phyloP scores from a whole-genome alignment of 108 stramenopile genomes.

The Discostella pseudostelligera region DNA sequence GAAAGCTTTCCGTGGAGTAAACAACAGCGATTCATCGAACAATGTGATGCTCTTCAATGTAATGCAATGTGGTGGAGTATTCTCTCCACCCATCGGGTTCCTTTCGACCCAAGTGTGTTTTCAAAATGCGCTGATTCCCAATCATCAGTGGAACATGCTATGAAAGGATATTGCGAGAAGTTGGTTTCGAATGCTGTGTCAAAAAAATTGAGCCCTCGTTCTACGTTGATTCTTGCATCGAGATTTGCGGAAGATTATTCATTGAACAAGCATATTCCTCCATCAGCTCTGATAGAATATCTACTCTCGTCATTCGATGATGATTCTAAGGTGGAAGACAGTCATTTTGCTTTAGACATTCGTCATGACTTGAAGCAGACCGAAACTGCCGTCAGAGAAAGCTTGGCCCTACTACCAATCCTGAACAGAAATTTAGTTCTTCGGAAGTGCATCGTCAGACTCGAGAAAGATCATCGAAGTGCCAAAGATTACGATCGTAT shows the following conservation, averaged over 20 bases:
- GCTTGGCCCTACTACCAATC: constrained; percentile 39
- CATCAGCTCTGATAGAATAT: constrained; percentile 33
- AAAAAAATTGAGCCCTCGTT: constrained; percentile 10
- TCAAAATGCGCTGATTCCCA: constrained; percentile 41
- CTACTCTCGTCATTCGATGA: constrained; percentile 31
- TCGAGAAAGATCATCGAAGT: constrained; percentile 32
- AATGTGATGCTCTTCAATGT: constrained; percentile 58
- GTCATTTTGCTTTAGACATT: constrained; percentile 25
- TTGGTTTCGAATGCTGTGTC: constrained; percentile 35
- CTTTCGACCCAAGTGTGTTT: constrained; percentile 65
- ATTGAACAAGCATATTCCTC: constrained; percentile 30
- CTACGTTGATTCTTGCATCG: constrained; percentile 31
- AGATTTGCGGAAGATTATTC: constrained; percentile 28
- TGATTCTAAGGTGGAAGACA: neutral
- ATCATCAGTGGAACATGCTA: constrained; percentile 16
- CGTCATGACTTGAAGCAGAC: constrained; percentile 40
- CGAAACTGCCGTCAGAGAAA: constrained; percentile 31
- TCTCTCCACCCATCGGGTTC: constrained; percentile 48
- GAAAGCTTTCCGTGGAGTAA: constrained; percentile 57
- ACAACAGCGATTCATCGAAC: constrained; percentile 65
- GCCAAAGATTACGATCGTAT: constrained; percentile 67
- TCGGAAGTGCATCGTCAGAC: constrained; percentile 43
- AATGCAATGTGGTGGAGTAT: constrained; percentile 74
- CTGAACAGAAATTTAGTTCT: constrained; percentile 42
- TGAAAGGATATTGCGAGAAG: constrained; percentile 38